phyloP scores from a whole-genome alignment of 352 stramenopile genomes.

The Phytophthora litchii region DNA sequence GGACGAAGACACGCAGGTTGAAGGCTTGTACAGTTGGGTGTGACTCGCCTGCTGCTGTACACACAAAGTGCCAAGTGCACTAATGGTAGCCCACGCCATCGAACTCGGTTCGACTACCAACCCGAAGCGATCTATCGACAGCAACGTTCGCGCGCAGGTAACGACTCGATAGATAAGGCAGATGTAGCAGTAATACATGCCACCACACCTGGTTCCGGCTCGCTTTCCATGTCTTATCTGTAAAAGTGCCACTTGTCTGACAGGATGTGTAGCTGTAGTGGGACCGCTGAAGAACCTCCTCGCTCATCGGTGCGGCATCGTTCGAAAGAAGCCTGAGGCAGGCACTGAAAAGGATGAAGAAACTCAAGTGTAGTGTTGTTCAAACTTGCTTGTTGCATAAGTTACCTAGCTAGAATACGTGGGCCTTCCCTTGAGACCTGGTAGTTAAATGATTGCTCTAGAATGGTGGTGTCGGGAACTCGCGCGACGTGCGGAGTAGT shows the following conservation, averaged over 20 bases:
- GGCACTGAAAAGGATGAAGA: not conserved
- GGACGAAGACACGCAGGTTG: conserved; percentile 21
- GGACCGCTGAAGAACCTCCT: conserved; percentile 18
- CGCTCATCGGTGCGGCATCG: conserved; percentile 4
- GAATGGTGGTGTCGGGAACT: conserved; percentile 80
- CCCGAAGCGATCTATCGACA: conserved; percentile 6
- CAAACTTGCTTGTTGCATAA: conserved; percentile 33
- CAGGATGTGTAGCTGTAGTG: conserved; percentile 29
- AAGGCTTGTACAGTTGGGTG: conserved; percentile 11
- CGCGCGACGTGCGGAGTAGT: conserved; percentile 79
- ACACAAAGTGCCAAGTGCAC: conserved; percentile 6
- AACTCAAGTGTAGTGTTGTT: conserved; percentile 1
- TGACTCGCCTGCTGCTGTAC: conserved; percentile 24
- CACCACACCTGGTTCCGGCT: conserved; percentile 16
- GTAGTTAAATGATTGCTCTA: conserved; percentile 43
- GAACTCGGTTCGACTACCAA: conserved; percentile 8
- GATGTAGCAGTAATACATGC: conserved; percentile 12
- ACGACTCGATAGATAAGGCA: conserved; percentile 27
- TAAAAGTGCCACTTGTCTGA: conserved; percentile 17
- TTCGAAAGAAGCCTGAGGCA: conserved; percentile 4
- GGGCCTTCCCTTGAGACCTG: conserved; percentile 32
- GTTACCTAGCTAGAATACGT: conserved; percentile 41
- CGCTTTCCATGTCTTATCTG: not conserved
- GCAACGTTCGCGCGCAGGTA: conserved; percentile 3
- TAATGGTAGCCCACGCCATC: not conserved